These are phyloP conservation scores for Glonium stellatum DNA, from an alignment of 495 filamentous ascomycete genomes.

Conservation along the genomic window DNA sequence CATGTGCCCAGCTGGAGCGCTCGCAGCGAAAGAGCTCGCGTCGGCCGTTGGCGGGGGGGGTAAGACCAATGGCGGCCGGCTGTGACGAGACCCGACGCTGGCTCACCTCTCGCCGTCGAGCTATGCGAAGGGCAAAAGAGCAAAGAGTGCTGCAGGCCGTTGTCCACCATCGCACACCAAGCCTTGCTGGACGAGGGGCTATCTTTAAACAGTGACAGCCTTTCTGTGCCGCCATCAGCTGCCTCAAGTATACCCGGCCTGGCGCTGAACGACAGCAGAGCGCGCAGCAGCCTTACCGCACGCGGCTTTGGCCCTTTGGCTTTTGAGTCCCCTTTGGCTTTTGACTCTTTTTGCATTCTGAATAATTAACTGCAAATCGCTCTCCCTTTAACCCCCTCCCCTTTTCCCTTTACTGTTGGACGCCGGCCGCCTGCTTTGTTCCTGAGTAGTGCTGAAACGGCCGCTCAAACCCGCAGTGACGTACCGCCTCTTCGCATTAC, in stretches of 20 bases:
- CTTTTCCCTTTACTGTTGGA: background rate
- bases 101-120: background rate
- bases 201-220: background rate
- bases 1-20: background rate
- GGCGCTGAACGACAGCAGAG: background rate
- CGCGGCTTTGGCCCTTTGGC: too few relatives aligned
- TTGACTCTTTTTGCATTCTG: background rate
- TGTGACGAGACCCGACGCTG: background rate
- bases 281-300: background rate
- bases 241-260: background rate
- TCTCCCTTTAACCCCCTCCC: slow-evolving; percentile 4
- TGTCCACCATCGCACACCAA: background rate
- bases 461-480: slow-evolving; percentile 9
- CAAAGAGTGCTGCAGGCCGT: background rate
- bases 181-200: background rate
- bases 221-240: background rate
- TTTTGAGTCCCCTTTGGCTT: too few relatives aligned
- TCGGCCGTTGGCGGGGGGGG: background rate
- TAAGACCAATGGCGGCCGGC: background rate
- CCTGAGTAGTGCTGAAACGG: background rate
- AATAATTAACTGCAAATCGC: background rate
- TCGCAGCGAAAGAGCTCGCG: background rate
- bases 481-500: background rate
- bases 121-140: background rate
- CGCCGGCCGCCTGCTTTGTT: background rate